phyloP scores from a whole-genome alignment of 2,329 filamentous ascomycete species.

The Colletotrichum aenigma region DNA sequence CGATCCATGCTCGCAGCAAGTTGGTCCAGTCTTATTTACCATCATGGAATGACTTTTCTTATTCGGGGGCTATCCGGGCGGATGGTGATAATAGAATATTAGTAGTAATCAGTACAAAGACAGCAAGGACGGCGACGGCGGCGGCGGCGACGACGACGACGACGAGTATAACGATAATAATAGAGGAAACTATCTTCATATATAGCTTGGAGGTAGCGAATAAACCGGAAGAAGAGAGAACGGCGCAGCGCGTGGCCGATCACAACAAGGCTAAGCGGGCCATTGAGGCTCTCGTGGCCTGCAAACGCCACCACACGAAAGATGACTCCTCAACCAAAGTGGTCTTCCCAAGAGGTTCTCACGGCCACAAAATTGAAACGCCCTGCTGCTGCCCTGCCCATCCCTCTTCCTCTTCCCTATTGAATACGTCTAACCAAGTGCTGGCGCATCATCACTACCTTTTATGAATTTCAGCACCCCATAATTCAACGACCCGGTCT shows the following conservation, averaged over 20 bases:
- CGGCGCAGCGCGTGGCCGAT: too few relatives aligned
- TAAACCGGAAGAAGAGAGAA: too few relatives aligned
- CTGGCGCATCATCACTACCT: neutral
- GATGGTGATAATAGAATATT: neutral
- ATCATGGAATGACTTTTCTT: neutral
- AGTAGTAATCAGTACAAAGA: neutral
- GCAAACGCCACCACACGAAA: neutral
- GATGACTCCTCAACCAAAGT: neutral
- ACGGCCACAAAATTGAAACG: neutral
- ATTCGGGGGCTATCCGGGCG: too few relatives aligned
- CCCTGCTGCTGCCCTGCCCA: neutral
- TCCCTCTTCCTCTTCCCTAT: neutral
- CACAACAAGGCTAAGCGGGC: rapidly evolving
- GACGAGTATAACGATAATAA: too few relatives aligned
- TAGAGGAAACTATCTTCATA: too few relatives aligned
- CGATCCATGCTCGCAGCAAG: neutral
- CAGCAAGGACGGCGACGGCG: too few relatives aligned
- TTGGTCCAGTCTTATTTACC: neutral
- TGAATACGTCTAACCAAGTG: neutral
- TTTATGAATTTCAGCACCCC: neutral
- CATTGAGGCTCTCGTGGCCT: neutral
- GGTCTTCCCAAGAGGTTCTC: neutral
- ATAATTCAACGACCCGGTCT: neutral
- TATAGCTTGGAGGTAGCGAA: too few relatives aligned
- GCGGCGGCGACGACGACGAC: too few relatives aligned